phyloP scores from a whole-genome alignment of 75 land plant species.

The Cryptomeria japonica region DNA sequence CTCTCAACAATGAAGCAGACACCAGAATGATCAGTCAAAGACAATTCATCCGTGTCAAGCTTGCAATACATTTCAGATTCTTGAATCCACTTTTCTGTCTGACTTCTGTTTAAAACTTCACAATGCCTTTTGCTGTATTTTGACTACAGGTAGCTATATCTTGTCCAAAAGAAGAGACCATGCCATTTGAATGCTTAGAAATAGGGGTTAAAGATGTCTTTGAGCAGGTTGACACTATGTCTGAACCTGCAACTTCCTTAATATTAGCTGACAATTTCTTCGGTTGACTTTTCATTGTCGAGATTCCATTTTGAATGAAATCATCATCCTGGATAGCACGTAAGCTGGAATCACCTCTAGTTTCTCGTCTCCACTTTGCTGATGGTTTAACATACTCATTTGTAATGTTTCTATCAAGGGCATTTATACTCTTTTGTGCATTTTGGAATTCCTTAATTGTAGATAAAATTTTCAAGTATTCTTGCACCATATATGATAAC shows the following conservation, averaged over 20 bases:
- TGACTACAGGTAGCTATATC: neutral
- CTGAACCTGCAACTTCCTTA: neutral
- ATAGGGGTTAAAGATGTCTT: neutral
- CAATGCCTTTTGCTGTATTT: neutral
- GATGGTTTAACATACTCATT: slow-evolving; percentile 21
- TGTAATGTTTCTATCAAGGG: slow-evolving; percentile 25
- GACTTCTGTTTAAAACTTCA: neutral
- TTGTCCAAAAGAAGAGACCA: slow-evolving; percentile 5
- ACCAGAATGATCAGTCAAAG: slow-evolving; percentile 78
- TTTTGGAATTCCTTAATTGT: slow-evolving; percentile 43
- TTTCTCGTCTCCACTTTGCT: slow-evolving; percentile 37
- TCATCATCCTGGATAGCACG: slow-evolving; percentile 28
- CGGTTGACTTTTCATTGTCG: slow-evolving; percentile 32
- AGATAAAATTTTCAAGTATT: slow-evolving; percentile 68
- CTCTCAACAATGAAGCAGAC: slow-evolving; percentile 68
- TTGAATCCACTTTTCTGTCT: slow-evolving; percentile 9
- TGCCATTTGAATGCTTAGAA: neutral
- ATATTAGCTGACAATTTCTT: neutral
- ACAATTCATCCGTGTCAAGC: slow-evolving; percentile 16
- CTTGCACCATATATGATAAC: slow-evolving; percentile 85
- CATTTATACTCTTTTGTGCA: slow-evolving; percentile 29
- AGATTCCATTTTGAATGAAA: slow-evolving; percentile 18
- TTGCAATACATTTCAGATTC: slow-evolving; percentile 14
- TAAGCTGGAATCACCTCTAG: neutral
- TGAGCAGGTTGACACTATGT: neutral